Evolutionary conservation across 306 rosid species (phyloP).

Genomic region (Quercus engelmannii): DNA sequence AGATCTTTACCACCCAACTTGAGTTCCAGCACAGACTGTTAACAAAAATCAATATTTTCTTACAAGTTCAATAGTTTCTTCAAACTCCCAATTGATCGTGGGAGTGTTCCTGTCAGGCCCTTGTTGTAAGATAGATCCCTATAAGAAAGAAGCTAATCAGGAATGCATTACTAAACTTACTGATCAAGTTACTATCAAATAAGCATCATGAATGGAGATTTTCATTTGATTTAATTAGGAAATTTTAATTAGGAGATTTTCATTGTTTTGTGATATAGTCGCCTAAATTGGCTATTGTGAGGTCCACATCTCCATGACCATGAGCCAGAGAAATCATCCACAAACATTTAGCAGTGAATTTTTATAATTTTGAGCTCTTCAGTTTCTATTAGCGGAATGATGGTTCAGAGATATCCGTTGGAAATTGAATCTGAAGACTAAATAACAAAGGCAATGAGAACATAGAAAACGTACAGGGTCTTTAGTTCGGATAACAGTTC

Average conservation of each 20-base stretch:
- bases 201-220: background rate
- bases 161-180: slow-evolving; percentile 4
- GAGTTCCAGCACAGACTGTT: background rate
- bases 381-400: too few species aligned
- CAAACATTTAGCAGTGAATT: too few species aligned
- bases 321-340: too few species aligned
- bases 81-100: slow-evolving; percentile 43
- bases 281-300: too few species aligned
- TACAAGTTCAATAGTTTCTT: slow-evolving; percentile 53
- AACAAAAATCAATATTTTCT: slow-evolving; percentile 16
- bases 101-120: slow-evolving; percentile 44
- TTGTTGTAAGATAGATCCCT: slow-evolving; percentile 70
- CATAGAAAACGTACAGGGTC: slow-evolving; percentile 39
- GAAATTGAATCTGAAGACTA: too few species aligned
- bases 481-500: slow-evolving; percentile 40
- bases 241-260: background rate
- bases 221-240: background rate
- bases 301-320: too few species aligned
- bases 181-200: background rate
- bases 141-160: slow-evolving; percentile 14
- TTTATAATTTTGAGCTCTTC: too few species aligned
- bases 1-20: too few species aligned
- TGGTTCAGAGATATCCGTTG: too few species aligned
- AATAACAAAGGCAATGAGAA: background rate
- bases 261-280: too few species aligned